Percentiles rank a stretch among this genome's conserved stretches.
Evolutionary conservation across 495 filamentous ascomycete genomes (phyloP).

Genomic region (Penicillium taxi): DNA sequence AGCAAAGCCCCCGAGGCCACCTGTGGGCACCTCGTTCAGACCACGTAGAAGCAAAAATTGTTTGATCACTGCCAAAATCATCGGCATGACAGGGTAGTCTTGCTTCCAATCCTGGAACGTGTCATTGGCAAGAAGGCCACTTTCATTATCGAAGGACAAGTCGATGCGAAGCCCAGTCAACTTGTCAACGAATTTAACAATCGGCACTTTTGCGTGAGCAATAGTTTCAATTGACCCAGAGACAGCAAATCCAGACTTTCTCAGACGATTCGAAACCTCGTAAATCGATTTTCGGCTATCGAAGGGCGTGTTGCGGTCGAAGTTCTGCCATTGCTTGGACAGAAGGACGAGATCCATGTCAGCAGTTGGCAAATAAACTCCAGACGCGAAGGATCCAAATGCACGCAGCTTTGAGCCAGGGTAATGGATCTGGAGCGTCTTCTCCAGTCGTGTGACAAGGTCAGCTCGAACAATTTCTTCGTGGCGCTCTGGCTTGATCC

Average conservation of each 20-base stretch:
- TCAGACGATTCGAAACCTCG: slow-evolving; percentile 46
- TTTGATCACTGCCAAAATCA: slow-evolving; percentile 78
- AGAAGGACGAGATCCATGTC: slow-evolving; percentile 92
- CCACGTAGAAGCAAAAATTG: slow-evolving; percentile 84
- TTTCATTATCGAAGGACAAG: slow-evolving; percentile 87
- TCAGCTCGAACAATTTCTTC: slow-evolving; percentile 67
- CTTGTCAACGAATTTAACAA: slow-evolving; percentile 81
- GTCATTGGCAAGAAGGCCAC: slow-evolving; percentile 65
- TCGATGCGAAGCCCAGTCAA: slow-evolving; percentile 72
- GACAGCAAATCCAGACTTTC: slow-evolving; percentile 39
- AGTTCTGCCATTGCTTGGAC: slow-evolving; percentile 49
- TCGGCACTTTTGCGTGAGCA: slow-evolving; percentile 69
- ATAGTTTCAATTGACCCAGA: slow-evolving; percentile 55
- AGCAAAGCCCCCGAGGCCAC: slow-evolving; percentile 90
- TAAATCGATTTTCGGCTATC: slow-evolving; percentile 40
- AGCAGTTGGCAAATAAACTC: slow-evolving; percentile 80
- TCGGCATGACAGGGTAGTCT: slow-evolving; percentile 72
- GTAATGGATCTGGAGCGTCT: slow-evolving; percentile 43
- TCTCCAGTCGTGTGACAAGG: slow-evolving; percentile 57
- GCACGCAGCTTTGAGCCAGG: slow-evolving; percentile 51
- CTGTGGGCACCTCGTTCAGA: slow-evolving; percentile 80
- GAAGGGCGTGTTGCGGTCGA: slow-evolving; percentile 35
- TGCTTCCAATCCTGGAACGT: slow-evolving; percentile 74
- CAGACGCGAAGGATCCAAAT: slow-evolving; percentile 89
- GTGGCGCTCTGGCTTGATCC: slow-evolving; percentile 64